Conservation (phyloP, 129 eudicot species). For the Mikania micrantha region DNA sequence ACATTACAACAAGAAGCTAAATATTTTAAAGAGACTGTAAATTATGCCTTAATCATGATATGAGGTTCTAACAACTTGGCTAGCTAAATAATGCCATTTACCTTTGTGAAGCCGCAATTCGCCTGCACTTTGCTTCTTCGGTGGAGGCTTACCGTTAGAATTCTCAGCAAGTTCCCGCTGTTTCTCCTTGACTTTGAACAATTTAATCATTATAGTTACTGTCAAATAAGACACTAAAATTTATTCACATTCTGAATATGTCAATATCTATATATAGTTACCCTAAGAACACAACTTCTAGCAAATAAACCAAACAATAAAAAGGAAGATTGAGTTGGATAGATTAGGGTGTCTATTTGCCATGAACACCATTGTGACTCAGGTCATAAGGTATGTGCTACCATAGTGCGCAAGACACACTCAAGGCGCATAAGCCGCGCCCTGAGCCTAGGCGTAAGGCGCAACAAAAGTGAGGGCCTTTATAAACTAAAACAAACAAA, state of each 20-base stretch:
- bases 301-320: not conserved
- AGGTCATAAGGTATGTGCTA: not conserved
- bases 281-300: not conserved
- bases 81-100: not conserved
- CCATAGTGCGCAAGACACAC: too few species aligned
- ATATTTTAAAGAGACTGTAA: not conserved
- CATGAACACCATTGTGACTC: not conserved
- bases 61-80: not conserved
- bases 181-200: constrained; percentile 81
- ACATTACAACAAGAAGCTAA: not conserved
- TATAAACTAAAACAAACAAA: too few species aligned
- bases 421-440: too few species aligned
- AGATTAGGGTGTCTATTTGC: not conserved
- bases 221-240: not conserved
- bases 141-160: constrained; percentile 69
- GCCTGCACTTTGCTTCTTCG: constrained; percentile 90
- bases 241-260: not conserved
- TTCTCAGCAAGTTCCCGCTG: constrained; percentile 77
- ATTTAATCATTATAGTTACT: constrained; percentile 57
- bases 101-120: constrained; percentile 92
- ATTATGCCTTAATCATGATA: not conserved
- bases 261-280: not conserved
- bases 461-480: too few species aligned
- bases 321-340: not conserved
- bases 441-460: too few species aligned